A percentile compares a stretch with the other conserved stretches of the same genome.
Conservation (phyloP, 2,329 filamentous ascomycete species). For the Phialophora tarda region DNA sequence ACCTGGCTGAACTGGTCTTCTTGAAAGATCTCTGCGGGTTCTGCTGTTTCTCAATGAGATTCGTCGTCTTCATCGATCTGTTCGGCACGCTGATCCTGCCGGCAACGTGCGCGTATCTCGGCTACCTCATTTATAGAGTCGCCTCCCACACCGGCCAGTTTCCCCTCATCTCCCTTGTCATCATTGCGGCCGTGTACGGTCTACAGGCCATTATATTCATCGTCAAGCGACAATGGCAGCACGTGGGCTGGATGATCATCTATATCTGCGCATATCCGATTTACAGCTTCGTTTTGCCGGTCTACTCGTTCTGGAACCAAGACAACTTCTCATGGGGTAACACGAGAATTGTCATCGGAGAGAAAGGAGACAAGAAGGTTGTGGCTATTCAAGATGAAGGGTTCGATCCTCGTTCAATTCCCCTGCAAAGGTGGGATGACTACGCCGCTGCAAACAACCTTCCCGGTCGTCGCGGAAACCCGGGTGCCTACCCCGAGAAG, state of each 20-base stretch:
- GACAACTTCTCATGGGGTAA: constrained; percentile 99
- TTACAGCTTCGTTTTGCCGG: constrained; percentile 85
- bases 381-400: constrained; percentile 80
- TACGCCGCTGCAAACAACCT: constrained; percentile 87
- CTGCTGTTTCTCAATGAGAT: constrained; percentile 98
- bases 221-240: constrained; percentile 96
- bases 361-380: constrained; percentile 89
- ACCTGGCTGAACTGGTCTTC: constrained; percentile 86
- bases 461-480: constrained; percentile 81
- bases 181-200: constrained; percentile 91
- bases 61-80: constrained; percentile 92
- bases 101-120: constrained; percentile 84
- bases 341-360: constrained; percentile 94
- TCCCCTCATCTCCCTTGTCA: constrained; percentile 83
- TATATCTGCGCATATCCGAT: constrained; percentile 95
- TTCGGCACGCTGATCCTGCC: constrained; percentile 91
- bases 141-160: constrained; percentile 73
- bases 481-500: constrained; percentile 42
- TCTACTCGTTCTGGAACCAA: constrained; percentile 99
- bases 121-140: constrained; percentile 82
- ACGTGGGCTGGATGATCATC: constrained; percentile 99
- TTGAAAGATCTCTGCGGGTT: constrained; percentile 96
- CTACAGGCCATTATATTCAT: constrained; percentile 96
- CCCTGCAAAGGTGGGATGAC: constrained; percentile 95
- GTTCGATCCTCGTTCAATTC: constrained; percentile 91